Base-by-base conservation (phyloP, 768 basidiomycete species). In the Exsudoporus frostii region DNA sequence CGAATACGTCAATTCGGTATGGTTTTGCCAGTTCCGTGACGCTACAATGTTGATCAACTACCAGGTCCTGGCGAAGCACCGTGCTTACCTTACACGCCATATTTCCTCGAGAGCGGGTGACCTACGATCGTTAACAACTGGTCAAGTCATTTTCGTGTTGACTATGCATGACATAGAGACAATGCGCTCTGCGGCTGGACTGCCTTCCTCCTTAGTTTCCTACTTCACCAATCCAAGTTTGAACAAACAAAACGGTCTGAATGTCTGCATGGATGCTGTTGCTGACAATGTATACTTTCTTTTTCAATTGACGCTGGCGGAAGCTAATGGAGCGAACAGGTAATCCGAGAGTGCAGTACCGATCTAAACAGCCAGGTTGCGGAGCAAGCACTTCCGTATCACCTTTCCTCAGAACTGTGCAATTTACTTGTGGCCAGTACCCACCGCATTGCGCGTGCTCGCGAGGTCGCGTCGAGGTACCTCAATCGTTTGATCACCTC, bases 161-260 rank as follows among this genome's bases (percentile, higher is more conserved):
- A 82, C 86, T 2, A 86, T 94, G 77, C 86, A 92, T 59, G 92
- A 95, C 60, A 78, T 97, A 54, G 96, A 98, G 65, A 80, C 80
- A 48, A 84, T 94, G 79, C 85, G 95, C 17, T 88, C 92, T 38
- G 81, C 85, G 15, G 77, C 81, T 2, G 92, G 92, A 4, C 72
- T 85, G 20, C 86, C 93, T 0, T 90, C 92, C 1, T 88, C 90
- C 3, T 69, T 98, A 17, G 83, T 90, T 27, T 79, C 84, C 29
- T 98, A 96, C 71, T 97, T 97, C 68, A 79, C 84, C 59, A 96
- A 98, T 65, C 83, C 86, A 46, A 88, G 86, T 46, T 72, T 98
- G 51, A 96, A 96, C 67, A 78, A 76, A 36, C 84, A 88, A 59
- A 71, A 73, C 1, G 77, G 78, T 0, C 74, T 98, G 13, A 81